Evolutionary conservation across 345 rosid genomes (phyloP), one percentile per base, ranked within the genome.

Genomic region (Corchorus capsularis): DNA sequence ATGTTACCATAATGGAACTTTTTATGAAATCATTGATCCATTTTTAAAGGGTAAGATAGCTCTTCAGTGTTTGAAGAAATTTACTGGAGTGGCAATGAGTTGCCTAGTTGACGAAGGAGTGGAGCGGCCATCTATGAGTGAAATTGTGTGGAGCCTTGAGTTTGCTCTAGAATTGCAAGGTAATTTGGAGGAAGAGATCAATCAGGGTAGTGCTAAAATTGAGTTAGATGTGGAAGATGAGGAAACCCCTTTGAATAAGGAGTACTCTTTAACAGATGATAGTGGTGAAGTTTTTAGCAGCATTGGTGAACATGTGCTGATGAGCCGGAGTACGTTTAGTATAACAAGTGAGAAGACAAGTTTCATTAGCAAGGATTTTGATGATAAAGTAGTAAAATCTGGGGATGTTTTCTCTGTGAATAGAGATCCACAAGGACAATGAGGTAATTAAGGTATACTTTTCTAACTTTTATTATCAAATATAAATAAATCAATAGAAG

Each of bases 91-190:
- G 1, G 84, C 77, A 3, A 82, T 69, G 75, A 79, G 82, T 75
- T 76, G 87, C 56, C 69, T 84, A 54, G 79, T 76, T 1, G 85
- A 84, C 49, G 77, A 78, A 0, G 83, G 84, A 7, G 77, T 74
- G 0, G 77, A 81, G 27, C 76, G 87, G 17, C 87, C 83, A 3
- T 76, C 79, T 3, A 79, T 81, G 85, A 79, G 79, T n/a, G 83
- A 77, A 76, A 77, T 84, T 13, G 61, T 84, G 74, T 81, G 87
- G 83, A 77, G 79, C 62, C 79, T 84, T 63, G 79, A 84, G 60
- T 84, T 81, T 1, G 85, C 83, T 1, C 3, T 69, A 34, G 77
- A 68, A 75, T 61, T 75, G 10, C 82, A 63, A 74, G 81, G 82
- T 68, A 56, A 0, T 8, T 6, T 1, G 0, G 75, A 72, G 2